Conservation (phyloP, 2,329 filamentous ascomycete genomes). For the Penicillium aurantiogriseum region DNA sequence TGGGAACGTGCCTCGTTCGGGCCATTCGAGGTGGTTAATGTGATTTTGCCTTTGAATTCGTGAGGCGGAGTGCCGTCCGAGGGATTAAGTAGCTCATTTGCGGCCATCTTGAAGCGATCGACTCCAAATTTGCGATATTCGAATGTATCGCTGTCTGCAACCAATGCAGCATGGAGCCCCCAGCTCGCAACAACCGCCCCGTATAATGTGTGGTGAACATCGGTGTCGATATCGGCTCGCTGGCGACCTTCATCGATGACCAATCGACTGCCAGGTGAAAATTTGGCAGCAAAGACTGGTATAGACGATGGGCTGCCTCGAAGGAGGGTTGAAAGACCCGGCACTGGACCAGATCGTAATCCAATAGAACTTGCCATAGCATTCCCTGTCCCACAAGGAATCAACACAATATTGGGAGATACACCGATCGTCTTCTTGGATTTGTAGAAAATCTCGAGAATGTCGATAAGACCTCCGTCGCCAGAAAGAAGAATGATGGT, state of each 20-base stretch:
- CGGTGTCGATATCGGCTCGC: constrained; percentile 30
- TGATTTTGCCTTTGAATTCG: constrained; percentile 56
- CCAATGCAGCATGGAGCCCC: constrained; percentile 83
- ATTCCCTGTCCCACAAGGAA: constrained; percentile 55
- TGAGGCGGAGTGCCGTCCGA: constrained; percentile 54
- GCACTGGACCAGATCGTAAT: constrained; percentile 26
- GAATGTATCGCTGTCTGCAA: constrained; percentile 85
- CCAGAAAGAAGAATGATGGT: constrained; percentile 78
- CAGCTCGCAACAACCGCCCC: constrained; percentile 87
- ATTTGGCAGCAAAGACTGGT: constrained; percentile 62
- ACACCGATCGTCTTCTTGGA: constrained; percentile 25
- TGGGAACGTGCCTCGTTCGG: constrained; percentile 19
- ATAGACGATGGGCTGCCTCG: constrained; percentile 55
- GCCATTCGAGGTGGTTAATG: constrained; percentile 34
- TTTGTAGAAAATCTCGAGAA: constrained; percentile 65
- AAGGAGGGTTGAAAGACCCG: constrained; percentile 60
- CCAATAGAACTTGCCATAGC: constrained; percentile 45
- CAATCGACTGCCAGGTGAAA: constrained; percentile 57
- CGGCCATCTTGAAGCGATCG: constrained; percentile 81
- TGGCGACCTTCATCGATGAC: constrained; percentile 47
- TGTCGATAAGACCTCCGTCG: constrained; percentile 81
- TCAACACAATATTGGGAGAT: constrained; percentile 57
- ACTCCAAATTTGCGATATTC: constrained; percentile 75
- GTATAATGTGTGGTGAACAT: constrained; percentile 46
- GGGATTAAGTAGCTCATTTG: constrained; percentile 68